Evolutionary conservation across 148 eudicot species (phyloP).

Genomic region (Rhododendron griersonianum): DNA sequence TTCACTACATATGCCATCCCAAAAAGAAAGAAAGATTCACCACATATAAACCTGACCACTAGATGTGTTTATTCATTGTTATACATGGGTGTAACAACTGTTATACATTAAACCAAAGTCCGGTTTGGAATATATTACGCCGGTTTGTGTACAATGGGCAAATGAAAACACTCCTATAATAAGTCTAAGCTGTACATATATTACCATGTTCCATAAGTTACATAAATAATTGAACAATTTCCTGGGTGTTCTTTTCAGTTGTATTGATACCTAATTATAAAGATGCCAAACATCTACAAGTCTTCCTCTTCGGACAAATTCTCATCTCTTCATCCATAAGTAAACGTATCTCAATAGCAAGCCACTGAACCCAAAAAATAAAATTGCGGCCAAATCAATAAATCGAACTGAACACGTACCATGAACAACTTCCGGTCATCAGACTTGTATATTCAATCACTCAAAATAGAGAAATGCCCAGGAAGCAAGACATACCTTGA

Average conservation of each 20-base stretch:
- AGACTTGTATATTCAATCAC: not conserved
- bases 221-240: not conserved
- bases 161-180: not conserved
- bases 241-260: not conserved
- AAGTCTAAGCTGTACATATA: slow-evolving; percentile 6
- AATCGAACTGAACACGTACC: not conserved
- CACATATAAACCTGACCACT: not conserved
- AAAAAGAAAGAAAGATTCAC: not conserved
- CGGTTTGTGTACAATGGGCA: not conserved
- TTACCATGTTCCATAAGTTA: not conserved
- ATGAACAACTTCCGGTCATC: not conserved
- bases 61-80: not conserved
- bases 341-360: not conserved
- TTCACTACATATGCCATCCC: not conserved
- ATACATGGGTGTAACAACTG: not conserved
- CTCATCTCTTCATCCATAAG: not conserved
- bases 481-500: not conserved
- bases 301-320: slow-evolving; percentile 5
- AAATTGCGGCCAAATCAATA: not conserved
- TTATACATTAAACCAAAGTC: not conserved
- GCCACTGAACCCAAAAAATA: not conserved
- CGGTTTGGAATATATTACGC: not conserved
- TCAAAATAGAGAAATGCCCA: not conserved
- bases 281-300: not conserved
- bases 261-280: not conserved